A percentile compares a stretch with the other conserved stretches of the same genome.
phyloP scores from a whole-genome alignment of 2,329 filamentous ascomycete genomes.

The Davidsoniella neocaledoniae region DNA sequence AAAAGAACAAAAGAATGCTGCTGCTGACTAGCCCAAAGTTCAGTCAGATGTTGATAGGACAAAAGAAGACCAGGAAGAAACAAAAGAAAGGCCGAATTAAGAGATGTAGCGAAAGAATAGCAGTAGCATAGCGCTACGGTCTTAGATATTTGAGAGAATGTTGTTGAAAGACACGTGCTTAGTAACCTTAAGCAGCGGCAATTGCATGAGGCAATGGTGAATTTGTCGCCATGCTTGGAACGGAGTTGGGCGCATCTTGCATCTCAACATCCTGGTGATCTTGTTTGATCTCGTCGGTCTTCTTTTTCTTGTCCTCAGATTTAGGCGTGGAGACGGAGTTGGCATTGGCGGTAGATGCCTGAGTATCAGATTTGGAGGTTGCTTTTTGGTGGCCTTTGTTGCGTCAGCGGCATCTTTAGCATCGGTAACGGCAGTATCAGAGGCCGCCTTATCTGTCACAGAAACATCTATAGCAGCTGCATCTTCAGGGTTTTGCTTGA shows the following conservation, averaged over 20 bases:
- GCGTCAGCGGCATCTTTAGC: not conserved
- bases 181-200: slow-evolving; percentile 21
- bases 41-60: too few species aligned
- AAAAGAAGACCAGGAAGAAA: too few species aligned
- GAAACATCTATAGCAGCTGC: slow-evolving; percentile 24
- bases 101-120: too few species aligned
- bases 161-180: too few species aligned
- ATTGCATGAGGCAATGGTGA: slow-evolving; percentile 35
- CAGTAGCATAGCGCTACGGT: too few species aligned
- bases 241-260: slow-evolving; percentile 36
- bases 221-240: slow-evolving; percentile 32
- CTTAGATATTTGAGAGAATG: too few species aligned
- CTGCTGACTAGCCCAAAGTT: too few species aligned
- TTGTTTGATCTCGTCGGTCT: slow-evolving; percentile 27
- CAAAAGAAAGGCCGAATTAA: too few species aligned
- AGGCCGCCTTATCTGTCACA: slow-evolving; percentile 20
- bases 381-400: slow-evolving; percentile 16
- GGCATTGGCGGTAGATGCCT: too few species aligned
- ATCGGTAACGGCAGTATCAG: not conserved
- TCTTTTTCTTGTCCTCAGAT: slow-evolving; percentile 39
- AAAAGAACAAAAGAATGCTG: too few species aligned
- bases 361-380: slow-evolving; percentile 15
- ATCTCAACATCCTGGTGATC: slow-evolving; percentile 37
- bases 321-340: not conserved
- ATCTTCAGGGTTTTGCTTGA: slow-evolving; percentile 34